Conservation (phyloP, 2,329 filamentous ascomycete species). For the Exophiala viscosa region DNA sequence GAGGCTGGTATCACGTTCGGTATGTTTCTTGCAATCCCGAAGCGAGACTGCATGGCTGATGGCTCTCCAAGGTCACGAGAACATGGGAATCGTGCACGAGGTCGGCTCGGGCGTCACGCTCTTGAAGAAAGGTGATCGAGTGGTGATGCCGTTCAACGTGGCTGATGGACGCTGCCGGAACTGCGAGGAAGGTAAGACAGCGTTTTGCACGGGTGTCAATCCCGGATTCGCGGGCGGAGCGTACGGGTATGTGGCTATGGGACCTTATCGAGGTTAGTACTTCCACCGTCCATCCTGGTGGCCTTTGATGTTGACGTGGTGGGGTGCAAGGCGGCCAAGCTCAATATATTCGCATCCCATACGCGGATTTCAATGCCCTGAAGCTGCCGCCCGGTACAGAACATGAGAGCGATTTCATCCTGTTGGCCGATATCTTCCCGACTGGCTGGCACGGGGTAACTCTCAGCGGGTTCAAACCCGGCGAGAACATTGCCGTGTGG, state of each 20-base stretch:
- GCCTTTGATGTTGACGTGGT: conserved; percentile 34
- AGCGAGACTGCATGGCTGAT: neutral
- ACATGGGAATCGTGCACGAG: conserved; percentile 58
- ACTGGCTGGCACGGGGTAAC: conserved; percentile 40
- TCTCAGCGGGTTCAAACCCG: conserved; percentile 38
- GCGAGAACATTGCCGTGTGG: conserved; percentile 60
- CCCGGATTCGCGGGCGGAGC: conserved; percentile 58
- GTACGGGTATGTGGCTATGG: conserved; percentile 62
- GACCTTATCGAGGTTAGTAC: conserved; percentile 40
- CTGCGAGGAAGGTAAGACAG: conserved; percentile 62
- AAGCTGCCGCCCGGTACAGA: conserved; percentile 59
- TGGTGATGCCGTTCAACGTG: conserved; percentile 65
- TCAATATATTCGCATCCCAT: conserved; percentile 62
- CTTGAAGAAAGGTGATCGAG: conserved; percentile 59
- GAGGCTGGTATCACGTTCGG: conserved; percentile 60
- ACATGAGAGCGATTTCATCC: conserved; percentile 59
- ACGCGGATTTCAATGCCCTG: conserved; percentile 64
- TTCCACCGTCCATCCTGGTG: neutral
- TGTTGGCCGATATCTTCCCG: conserved; percentile 44
- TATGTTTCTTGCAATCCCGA: conserved; percentile 25
- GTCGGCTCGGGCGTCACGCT: conserved; percentile 57
- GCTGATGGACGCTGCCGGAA: conserved; percentile 61
- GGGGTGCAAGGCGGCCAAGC: conserved; percentile 54
- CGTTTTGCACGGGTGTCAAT: conserved; percentile 63
- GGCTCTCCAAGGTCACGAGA: conserved; percentile 49